Conservation (phyloP, 202 grass and related monocot species). For the Alloteropsis angusta region DNA sequence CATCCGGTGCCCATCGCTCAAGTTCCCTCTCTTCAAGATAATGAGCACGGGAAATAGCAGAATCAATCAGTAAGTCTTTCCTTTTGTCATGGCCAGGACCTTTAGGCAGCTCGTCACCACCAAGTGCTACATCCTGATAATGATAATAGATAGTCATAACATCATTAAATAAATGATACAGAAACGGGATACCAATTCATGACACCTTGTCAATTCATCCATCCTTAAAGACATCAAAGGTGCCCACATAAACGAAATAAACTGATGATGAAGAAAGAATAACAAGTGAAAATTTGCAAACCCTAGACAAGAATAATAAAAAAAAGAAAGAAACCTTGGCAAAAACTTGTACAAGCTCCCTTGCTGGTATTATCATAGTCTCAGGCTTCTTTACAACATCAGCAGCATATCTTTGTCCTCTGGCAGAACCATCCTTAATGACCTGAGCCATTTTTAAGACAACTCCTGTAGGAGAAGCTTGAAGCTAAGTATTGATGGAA, state of each 20-base stretch:
- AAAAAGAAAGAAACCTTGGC: constrained; percentile 58
- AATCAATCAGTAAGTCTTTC: constrained; percentile 94
- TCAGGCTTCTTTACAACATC: constrained; percentile 62
- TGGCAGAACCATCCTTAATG: constrained; percentile 54
- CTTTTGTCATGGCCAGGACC: constrained; percentile 63
- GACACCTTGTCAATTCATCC: neutral
- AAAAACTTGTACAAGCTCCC: constrained; percentile 81
- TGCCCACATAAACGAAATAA: neutral
- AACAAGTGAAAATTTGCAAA: neutral
- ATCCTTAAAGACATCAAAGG: neutral
- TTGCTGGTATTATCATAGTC: constrained; percentile 78
- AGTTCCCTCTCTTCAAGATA: constrained; percentile 81
- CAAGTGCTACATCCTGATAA: constrained; percentile 70
- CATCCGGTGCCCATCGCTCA: constrained; percentile 90
- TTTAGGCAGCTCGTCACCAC: constrained; percentile 56
- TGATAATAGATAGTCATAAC: constrained; percentile 15
- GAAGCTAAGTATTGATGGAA: constrained; percentile 7
- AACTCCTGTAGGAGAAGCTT: constrained; percentile 44
- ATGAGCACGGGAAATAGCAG: constrained; percentile 80
- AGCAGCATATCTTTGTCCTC: constrained; percentile 37
- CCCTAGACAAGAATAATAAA: neutral
- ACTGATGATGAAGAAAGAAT: neutral
- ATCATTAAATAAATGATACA: neutral
- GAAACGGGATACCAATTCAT: neutral
- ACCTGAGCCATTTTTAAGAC: constrained; percentile 93